phyloP scores from a whole-genome alignment of 2,329 filamentous ascomycete genomes.

The Aspergillus unguis region DNA sequence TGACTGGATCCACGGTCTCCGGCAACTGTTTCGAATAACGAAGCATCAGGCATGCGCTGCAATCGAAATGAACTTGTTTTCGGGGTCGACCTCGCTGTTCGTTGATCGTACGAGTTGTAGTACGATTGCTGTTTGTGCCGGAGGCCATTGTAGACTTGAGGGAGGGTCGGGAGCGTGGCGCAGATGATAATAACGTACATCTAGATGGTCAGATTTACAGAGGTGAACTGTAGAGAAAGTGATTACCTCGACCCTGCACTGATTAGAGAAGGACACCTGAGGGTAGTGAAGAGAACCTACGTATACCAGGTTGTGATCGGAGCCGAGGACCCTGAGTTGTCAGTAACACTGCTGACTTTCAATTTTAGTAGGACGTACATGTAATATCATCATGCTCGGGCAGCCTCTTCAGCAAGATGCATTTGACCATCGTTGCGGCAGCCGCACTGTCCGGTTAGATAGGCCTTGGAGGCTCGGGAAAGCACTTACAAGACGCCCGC shows the following conservation, averaged over 20 bases:
- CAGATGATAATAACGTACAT: conserved; percentile 17
- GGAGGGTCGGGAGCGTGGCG: conserved; percentile 12
- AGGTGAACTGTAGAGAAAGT: not conserved
- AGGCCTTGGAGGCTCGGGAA: fast-evolving
- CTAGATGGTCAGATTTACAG: not conserved
- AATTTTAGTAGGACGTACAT: not conserved
- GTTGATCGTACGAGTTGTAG: not conserved
- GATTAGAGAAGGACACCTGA: not conserved
- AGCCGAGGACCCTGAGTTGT: conserved; percentile 12
- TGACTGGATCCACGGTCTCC: not conserved
- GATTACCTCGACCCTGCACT: not conserved
- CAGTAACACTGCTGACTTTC: not conserved
- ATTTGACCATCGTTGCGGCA: conserved; percentile 12
- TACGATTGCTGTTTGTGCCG: conserved; percentile 1
- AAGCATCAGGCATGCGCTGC: conserved; percentile 3
- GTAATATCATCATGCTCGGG: conserved; percentile 16
- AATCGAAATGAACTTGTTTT: not conserved
- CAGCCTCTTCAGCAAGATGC: conserved; percentile 11
- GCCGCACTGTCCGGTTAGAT: conserved; percentile 1
- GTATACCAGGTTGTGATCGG: conserved; percentile 17
- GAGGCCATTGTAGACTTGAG: conserved; percentile 6
- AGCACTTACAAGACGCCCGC: conserved; percentile 9
- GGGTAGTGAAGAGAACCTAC: conserved; percentile 3
- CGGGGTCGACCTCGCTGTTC: not conserved
- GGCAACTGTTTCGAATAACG: conserved; percentile 8